Conservation (phyloP, 495 filamentous ascomycete species). For the Xylaria scruposa region DNA sequence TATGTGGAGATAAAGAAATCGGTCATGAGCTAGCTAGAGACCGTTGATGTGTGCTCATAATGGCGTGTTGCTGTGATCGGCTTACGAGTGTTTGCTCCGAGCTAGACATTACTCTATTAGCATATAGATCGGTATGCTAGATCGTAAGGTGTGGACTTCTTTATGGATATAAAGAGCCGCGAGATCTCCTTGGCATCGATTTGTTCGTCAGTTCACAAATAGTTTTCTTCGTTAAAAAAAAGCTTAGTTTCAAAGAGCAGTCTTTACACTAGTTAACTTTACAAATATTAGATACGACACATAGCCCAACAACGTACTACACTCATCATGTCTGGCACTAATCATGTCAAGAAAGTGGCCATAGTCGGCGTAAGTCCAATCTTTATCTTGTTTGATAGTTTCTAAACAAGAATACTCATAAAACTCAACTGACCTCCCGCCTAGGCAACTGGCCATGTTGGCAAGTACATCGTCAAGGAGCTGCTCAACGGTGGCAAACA, state of each 20-base stretch:
- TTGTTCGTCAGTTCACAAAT: neutral
- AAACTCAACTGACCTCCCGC: conserved; percentile 2
- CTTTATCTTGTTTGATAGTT: neutral
- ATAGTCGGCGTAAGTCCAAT: conserved; percentile 54
- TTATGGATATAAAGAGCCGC: neutral
- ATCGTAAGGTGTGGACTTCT: neutral
- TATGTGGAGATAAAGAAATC: neutral
- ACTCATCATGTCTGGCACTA: conserved; percentile 36
- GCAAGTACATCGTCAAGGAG: conserved; percentile 57
- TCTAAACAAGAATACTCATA: neutral
- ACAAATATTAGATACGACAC: neutral
- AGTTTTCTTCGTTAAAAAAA: neutral
- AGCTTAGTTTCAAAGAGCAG: neutral
- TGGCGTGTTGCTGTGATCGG: neutral
- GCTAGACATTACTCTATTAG: neutral
- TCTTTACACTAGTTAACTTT: neutral
- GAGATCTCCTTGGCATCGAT: neutral
- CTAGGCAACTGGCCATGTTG: conserved; percentile 65
- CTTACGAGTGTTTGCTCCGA: neutral
- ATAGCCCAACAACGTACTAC: neutral
- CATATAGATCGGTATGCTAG: neutral
- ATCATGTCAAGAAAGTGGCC: conserved; percentile 55
- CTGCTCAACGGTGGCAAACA: conserved; percentile 60
- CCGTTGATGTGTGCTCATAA: neutral
- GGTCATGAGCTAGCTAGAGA: neutral